Evolutionary conservation across 2,329 filamentous ascomycete genomes (phyloP), one percentile per base, ranked within the genome.

Genomic region (Colletotrichum cordylinicola): DNA sequence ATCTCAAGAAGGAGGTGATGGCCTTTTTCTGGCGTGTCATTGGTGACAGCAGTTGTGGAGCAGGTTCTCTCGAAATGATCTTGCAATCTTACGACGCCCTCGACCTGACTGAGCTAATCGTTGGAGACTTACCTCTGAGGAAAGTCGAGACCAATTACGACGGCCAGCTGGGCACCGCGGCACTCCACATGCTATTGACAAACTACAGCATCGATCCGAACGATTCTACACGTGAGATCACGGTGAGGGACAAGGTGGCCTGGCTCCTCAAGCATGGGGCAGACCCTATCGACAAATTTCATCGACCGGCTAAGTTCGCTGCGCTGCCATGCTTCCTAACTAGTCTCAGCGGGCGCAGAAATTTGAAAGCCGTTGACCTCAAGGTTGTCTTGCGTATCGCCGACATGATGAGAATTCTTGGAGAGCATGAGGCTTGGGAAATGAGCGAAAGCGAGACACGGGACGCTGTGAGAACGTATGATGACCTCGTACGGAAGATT

Each of bases 11-110:
- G 27, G 52, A 56, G 52, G 1, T 56, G 0, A 16, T 24, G 13
- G 27, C 21, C 8, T 56, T 56, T 29, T 56, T 56, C 52, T 56
- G 21, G 21, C 21, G 1, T 29, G 7, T 18, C 13, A 18, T 56
- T 12, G 8, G 2, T 12, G 13, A 18, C 0, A 6, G 21, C 18
- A 3, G 7, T 9, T 24, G 21, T 1, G 52, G 24, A 3, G 13
- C 52, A 5, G 31, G 2, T 21, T 6, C 33, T 21, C 27, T 29
- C 2, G 37, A 48, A 16, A 21, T 15, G 37, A 24, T 52, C 18
- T 24, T 27, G 18, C 31, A 33, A 3, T 39, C 33, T 24, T 29
- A 48, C 18, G n/a, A 48, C 43, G 18, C 43, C 3, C 5, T 48
- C 43, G 43, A 21, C 43, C 3, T 48, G 1, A 48, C 43, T n/a